These are phyloP conservation scores for Blumeria graminis DNA, from an alignment of 2,329 filamentous ascomycete species.

Conservation along the genomic window DNA sequence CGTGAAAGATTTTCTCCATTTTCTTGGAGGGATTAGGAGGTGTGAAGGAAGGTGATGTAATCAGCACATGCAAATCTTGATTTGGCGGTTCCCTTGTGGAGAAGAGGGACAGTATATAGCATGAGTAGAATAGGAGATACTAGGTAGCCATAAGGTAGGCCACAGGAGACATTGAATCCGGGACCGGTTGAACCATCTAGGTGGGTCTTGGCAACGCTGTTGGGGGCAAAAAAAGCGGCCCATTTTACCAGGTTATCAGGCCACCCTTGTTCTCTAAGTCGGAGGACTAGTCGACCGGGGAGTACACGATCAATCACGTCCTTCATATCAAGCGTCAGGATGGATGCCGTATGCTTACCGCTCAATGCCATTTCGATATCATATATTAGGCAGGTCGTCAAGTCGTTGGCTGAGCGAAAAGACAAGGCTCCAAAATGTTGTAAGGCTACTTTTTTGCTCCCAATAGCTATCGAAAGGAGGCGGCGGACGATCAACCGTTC, in stretches of 20 bases:
- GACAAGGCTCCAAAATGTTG: background rate
- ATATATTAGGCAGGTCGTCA: background rate
- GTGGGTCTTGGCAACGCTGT: background rate
- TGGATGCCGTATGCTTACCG: background rate
- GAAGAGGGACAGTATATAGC: background rate
- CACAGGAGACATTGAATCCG: background rate
- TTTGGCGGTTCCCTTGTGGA: background rate
- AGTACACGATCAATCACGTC: background rate
- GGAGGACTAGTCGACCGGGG: background rate
- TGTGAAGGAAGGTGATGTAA: no score
- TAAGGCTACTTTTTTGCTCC: no score
- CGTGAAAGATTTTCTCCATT: no score
- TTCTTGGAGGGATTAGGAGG: no score
- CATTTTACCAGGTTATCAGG: background rate
- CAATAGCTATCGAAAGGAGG: no score
- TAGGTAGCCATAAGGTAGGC: background rate
- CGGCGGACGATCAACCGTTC: no score
- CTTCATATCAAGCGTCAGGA: background rate
- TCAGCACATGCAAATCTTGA: no score
- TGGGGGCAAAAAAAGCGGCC: background rate
- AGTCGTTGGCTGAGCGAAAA: background rate
- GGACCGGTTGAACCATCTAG: background rate
- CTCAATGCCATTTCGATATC: background rate
- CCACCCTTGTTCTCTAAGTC: background rate
- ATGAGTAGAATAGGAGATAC: background rate